Conservation (phyloP, 192 early-diverging fungal species). For the Umbelopsis ramanniana region DNA sequence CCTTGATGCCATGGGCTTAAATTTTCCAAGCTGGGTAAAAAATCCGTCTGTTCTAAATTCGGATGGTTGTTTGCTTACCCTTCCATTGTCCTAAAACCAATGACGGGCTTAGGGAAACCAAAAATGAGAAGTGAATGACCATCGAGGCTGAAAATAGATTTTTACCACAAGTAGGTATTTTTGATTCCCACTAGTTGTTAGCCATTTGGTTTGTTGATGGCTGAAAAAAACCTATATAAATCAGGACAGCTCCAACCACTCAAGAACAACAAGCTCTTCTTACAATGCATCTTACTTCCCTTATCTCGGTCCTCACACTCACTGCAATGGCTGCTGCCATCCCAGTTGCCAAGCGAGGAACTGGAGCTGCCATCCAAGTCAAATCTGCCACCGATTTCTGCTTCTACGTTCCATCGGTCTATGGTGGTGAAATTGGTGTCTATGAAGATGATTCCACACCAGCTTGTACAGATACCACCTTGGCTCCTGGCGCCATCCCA, state of each 20-base stretch:
- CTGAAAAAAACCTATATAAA: neutral
- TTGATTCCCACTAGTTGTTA: no score
- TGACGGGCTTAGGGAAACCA: no score
- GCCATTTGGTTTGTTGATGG: no score
- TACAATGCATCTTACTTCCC: neutral
- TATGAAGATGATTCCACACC: slow-evolving; percentile 48
- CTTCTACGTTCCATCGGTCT: slow-evolving; percentile 42
- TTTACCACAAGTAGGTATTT: neutral
- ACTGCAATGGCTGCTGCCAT: neutral
- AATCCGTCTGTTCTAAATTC: neutral
- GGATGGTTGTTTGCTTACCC: neutral
- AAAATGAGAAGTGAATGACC: neutral
- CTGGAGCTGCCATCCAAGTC: slow-evolving; percentile 4
- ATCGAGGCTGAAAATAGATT: neutral
- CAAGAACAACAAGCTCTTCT: neutral
- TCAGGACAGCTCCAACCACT: neutral
- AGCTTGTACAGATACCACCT: slow-evolving; percentile 45
- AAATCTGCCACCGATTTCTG: slow-evolving; percentile 20
- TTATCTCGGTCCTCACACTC: neutral
- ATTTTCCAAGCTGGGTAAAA: neutral
- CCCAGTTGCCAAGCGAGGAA: neutral
- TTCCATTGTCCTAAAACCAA: no score
- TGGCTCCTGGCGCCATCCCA: slow-evolving; percentile 37
- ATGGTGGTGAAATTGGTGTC: slow-evolving; percentile 39
- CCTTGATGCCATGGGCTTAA: neutral